Evolutionary conservation across 495 filamentous ascomycete genomes (phyloP).

Genomic region (Cercophora scortea): DNA sequence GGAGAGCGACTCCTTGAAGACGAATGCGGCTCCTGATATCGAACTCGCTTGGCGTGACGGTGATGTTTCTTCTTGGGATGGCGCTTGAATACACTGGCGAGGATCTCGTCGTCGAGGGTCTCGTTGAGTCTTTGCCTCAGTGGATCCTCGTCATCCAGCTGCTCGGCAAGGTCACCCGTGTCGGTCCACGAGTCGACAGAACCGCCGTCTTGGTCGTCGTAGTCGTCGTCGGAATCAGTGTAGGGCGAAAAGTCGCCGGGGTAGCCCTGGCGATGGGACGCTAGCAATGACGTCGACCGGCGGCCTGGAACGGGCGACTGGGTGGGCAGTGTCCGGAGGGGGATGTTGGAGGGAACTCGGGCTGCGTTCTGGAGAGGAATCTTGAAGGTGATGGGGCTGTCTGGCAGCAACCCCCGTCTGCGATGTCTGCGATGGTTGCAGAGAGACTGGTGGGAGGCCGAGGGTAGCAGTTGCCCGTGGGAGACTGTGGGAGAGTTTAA

Average conservation of each 20-base stretch:
- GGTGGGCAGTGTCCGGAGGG: slow-evolving; percentile 47
- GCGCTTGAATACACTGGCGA: slow-evolving; percentile 39
- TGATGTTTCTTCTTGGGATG: slow-evolving; percentile 23
- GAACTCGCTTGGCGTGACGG: slow-evolving; percentile 24
- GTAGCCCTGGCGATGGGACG: slow-evolving; percentile 25
- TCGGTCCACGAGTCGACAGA: slow-evolving; percentile 66
- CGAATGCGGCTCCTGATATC: slow-evolving; percentile 28
- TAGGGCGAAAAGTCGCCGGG: slow-evolving; percentile 19
- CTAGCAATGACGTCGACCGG: slow-evolving; percentile 33
- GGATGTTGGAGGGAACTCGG: slow-evolving; percentile 55
- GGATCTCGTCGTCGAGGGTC: slow-evolving; percentile 51
- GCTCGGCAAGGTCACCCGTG: slow-evolving; percentile 88
- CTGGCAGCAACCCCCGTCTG: slow-evolving; percentile 51
- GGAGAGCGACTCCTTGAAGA: slow-evolving; percentile 15
- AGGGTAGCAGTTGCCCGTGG: neutral
- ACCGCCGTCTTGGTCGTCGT: slow-evolving; percentile 40
- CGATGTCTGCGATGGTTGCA: slow-evolving; percentile 29
- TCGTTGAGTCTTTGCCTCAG: slow-evolving; percentile 56
- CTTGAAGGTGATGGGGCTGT: slow-evolving; percentile 47
- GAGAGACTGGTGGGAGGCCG: neutral
- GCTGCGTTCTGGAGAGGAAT: slow-evolving; percentile 45
- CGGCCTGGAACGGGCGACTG: slow-evolving; percentile 22
- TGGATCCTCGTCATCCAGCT: slow-evolving; percentile 76
- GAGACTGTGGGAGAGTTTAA: neutral
- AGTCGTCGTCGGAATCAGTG: slow-evolving; percentile 30